Conservation (phyloP, 192 early-diverging fungal species). For the Coemansia pectinata region DNA sequence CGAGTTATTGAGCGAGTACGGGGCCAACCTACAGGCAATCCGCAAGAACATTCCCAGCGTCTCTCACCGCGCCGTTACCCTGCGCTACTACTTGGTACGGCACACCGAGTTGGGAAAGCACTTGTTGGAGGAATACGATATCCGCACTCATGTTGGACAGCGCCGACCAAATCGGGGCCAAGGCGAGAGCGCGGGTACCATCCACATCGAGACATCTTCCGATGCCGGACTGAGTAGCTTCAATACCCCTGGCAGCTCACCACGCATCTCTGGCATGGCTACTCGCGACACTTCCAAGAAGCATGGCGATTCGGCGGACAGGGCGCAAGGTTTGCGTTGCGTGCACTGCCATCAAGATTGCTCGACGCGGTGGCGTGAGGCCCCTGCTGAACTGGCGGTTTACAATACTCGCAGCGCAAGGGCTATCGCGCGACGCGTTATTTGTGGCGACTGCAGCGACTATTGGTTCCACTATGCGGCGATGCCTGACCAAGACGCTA, state of each 20-base stretch:
- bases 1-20: slow-evolving; percentile 61
- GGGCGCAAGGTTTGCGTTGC: slow-evolving; percentile 17
- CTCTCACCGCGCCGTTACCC: slow-evolving; percentile 57
- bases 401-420: slow-evolving; percentile 43
- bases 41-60: slow-evolving; percentile 56
- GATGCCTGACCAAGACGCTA: slow-evolving; percentile 45
- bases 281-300: slow-evolving; percentile 18
- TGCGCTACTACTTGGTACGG: slow-evolving; percentile 63
- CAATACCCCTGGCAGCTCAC: slow-evolving; percentile 42
- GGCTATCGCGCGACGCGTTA: slow-evolving; percentile 23
- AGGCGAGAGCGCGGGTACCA: slow-evolving; percentile 37
- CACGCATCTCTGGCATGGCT: slow-evolving; percentile 12
- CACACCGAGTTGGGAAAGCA: slow-evolving; percentile 63
- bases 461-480: slow-evolving; percentile 46
- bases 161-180: slow-evolving; percentile 43
- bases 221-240: slow-evolving; percentile 31
- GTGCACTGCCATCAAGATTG: slow-evolving; percentile 39
- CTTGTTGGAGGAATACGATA: slow-evolving; percentile 62
- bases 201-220: slow-evolving; percentile 35
- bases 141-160: slow-evolving; percentile 51
- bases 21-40: slow-evolving; percentile 64
- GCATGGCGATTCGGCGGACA: background rate
- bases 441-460: slow-evolving; percentile 43
- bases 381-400: slow-evolving; percentile 25
- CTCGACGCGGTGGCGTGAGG: slow-evolving; percentile 29